phyloP scores from a whole-genome alignment of 1,284 basidiomycete genomes.

The Vanrija sp. region DNA sequence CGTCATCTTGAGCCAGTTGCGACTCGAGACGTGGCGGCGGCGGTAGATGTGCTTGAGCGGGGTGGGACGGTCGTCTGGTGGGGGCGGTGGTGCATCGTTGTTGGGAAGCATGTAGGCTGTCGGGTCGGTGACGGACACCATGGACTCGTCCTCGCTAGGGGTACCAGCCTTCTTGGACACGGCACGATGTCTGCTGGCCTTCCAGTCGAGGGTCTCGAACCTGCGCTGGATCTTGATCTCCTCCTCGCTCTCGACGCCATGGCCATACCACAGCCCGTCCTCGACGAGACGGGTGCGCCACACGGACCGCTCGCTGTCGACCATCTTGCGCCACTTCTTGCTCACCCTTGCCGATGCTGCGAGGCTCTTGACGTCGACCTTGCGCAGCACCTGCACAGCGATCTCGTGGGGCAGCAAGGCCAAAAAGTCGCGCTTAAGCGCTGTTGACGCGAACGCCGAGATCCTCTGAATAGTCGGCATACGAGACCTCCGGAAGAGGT shows the following conservation, averaged over 20 bases:
- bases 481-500: slow-evolving; percentile 43
- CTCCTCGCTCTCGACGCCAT: slow-evolving; percentile 45
- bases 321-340: slow-evolving; percentile 40
- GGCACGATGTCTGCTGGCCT: slow-evolving; percentile 1
- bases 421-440: slow-evolving; percentile 47
- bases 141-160: slow-evolving; percentile 33
- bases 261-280: slow-evolving; percentile 40
- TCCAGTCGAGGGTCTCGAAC: slow-evolving; percentile 34
- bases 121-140: slow-evolving; percentile 5
- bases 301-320: slow-evolving; percentile 40
- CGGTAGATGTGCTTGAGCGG: slow-evolving; percentile 45
- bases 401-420: slow-evolving; percentile 42
- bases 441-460: slow-evolving; percentile 36
- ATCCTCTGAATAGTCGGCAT: slow-evolving; percentile 47
- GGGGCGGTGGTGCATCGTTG: background rate
- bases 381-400: slow-evolving; percentile 42
- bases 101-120: background rate
- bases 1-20: slow-evolving; percentile 47
- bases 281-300: slow-evolving; percentile 42
- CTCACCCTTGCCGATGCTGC: slow-evolving; percentile 37
- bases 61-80: slow-evolving; percentile 22
- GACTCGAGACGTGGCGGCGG: slow-evolving; percentile 58
- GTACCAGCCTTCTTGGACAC: slow-evolving; percentile 19
- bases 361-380: slow-evolving; percentile 34
- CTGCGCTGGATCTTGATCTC: slow-evolving; percentile 33